Percentiles rank a stretch among this genome's conserved stretches.
These are phyloP conservation scores for Fusarium pininemorale DNA, from an alignment of 2,329 filamentous ascomycete genomes.

Conservation along the genomic window DNA sequence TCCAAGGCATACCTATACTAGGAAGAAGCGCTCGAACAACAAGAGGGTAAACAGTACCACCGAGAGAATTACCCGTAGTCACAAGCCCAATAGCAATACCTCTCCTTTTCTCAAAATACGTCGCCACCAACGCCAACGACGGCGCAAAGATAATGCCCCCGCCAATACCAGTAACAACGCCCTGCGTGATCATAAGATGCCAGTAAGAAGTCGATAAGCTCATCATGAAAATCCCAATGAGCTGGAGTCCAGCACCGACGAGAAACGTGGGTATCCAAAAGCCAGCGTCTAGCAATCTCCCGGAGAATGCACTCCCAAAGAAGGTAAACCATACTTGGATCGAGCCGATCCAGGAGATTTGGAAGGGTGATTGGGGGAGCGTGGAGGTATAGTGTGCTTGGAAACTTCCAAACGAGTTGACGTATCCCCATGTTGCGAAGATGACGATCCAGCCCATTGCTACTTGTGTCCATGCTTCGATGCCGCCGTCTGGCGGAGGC, in stretches of 20 bases:
- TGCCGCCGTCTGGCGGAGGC: constrained; percentile 41
- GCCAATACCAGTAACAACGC: constrained; percentile 61
- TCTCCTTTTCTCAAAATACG: constrained; percentile 65
- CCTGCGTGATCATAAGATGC: constrained; percentile 61
- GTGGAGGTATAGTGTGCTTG: constrained; percentile 53
- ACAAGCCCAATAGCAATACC: constrained; percentile 67
- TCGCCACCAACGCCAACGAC: constrained; percentile 65
- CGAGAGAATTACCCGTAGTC: constrained; percentile 64
- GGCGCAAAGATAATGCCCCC: constrained; percentile 65
- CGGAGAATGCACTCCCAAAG: constrained; percentile 54
- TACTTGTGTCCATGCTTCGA: constrained; percentile 50
- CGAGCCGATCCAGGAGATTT: constrained; percentile 58
- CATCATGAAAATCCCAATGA: constrained; percentile 57
- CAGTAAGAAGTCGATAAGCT: constrained; percentile 55
- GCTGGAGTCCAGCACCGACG: constrained; percentile 49
- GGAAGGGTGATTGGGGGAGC: constrained; percentile 46
- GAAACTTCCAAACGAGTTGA: constrained; percentile 57
- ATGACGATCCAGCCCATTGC: constrained; percentile 53
- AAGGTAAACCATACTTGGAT: constrained; percentile 56
- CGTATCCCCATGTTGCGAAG: constrained; percentile 55
- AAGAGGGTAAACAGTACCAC: constrained; percentile 62
- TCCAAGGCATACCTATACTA: constrained; percentile 65
- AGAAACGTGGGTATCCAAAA: constrained; percentile 52
- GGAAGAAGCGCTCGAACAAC: constrained; percentile 63
- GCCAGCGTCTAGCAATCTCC: constrained; percentile 56